Base-by-base conservation (phyloP, 208 protist genomes). In the Wallacemonas rigidus region DNA sequence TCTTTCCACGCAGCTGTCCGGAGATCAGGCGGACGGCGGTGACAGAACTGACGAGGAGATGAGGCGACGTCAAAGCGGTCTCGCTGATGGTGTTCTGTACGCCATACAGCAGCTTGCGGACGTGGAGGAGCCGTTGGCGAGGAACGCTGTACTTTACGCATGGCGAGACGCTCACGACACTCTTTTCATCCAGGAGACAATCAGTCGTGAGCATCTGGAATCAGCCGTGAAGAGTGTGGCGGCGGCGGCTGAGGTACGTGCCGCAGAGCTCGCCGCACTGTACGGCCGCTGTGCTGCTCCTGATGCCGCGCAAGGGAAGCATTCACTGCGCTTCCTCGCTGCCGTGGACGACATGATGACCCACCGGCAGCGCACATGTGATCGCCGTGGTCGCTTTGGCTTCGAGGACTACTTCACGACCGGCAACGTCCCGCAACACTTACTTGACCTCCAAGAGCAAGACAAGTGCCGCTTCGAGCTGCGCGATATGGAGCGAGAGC, bases 391-490 rank as follows among this genome's bases (percentile, higher is more conserved):
- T 9, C 54, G 67, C 11, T 90, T 92, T 72, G 67, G 84, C 63
- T 87, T 90, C 67, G 47, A 36, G 8, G n/a, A 53, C 8, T 92
- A 85, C 69, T 92, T 92, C 72, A 1, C 36, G 0, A 77, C 63
- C n/a, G 40, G 54, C 41, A 65, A 71, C 38, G 71, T 88, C 26
- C 87, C 87, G 12, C 80, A 83, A 65, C 72, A 78, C 47, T 41
- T 92, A 15, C 58, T 86, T 41, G 87, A 92, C 40, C 51, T 84
- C 8, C 87, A 92, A 69, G 87, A 92, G 78, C 76, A 77, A 2
- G 84, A 92, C 55, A 79, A 80, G 35, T 92, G 82, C 70, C 63
- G 67, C 8, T 85, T 90, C 55, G 87, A 92, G 68, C 74, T 92
- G 63, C 75, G 71, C 11, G 87, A 92, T 71, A 71, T 92, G 44